Evolutionary conservation across 495 filamentous ascomycete genomes (phyloP).

Genomic region (Aspergillus sparsus): DNA sequence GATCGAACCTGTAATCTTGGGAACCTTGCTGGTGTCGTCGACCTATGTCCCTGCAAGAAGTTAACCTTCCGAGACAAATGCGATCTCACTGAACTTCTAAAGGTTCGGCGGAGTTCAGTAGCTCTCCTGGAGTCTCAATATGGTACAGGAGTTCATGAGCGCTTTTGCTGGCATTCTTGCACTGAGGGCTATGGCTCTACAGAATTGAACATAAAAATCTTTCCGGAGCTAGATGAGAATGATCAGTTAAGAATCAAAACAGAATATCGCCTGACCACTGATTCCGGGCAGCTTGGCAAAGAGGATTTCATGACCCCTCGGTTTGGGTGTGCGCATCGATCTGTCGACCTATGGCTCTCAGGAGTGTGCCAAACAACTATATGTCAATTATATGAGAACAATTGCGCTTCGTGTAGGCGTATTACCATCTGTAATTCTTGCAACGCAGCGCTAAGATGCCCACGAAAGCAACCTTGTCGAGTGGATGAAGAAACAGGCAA

Average conservation of each 20-base stretch:
- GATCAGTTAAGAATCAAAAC: conserved; percentile 40
- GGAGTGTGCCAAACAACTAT: conserved; percentile 46
- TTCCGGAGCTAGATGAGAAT: conserved; percentile 39
- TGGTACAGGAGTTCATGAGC: conserved; percentile 32
- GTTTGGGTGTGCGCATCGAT: conserved; percentile 50
- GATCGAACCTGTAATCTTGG: conserved; percentile 43
- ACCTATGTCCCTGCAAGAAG: conserved; percentile 51
- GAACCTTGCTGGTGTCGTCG: conserved; percentile 45
- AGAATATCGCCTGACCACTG: conserved; percentile 44
- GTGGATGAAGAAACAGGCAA: conserved; percentile 27
- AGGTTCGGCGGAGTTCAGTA: conserved; percentile 34
- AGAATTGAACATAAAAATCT: conserved; percentile 40
- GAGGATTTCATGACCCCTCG: conserved; percentile 47
- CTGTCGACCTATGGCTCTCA: conserved; percentile 48
- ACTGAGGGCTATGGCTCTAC: conserved; percentile 46
- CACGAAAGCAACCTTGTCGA: conserved; percentile 38
- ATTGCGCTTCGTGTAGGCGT: conserved; percentile 42
- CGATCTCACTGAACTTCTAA: conserved; percentile 40
- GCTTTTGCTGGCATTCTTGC: conserved; percentile 50
- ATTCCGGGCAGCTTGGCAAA: conserved; percentile 43
- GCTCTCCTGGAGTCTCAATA: conserved; percentile 34
- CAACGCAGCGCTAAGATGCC: conserved; percentile 40
- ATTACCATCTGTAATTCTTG: conserved; percentile 46
- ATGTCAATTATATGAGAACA: conserved; percentile 41
- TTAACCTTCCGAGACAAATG: conserved; percentile 47